Percentiles rank a stretch among this genome's conserved stretches.
phyloP scores from a whole-genome alignment of 148 eudicot species.

The Silene conica region DNA sequence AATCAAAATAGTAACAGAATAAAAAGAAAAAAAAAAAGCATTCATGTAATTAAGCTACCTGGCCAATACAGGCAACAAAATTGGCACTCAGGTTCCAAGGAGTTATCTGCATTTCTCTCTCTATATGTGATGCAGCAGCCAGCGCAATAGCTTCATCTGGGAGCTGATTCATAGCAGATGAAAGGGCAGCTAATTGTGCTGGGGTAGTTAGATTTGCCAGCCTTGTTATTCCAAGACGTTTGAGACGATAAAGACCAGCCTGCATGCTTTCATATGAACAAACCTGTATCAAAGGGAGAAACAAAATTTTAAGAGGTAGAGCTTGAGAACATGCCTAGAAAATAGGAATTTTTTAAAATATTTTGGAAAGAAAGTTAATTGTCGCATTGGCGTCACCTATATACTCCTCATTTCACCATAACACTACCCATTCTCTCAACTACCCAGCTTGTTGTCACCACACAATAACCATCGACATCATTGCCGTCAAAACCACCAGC shows the following conservation, averaged over 20 bases:
- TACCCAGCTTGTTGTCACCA: too few relatives aligned
- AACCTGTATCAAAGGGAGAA: slow-evolving; percentile 38
- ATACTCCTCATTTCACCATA: too few relatives aligned
- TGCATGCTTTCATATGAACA: slow-evolving; percentile 96
- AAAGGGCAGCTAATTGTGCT: slow-evolving; percentile 40
- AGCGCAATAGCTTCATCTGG: slow-evolving; percentile 94
- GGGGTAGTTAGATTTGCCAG: slow-evolving; percentile 63
- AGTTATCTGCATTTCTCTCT: slow-evolving; percentile 94
- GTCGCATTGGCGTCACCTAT: too few relatives aligned
- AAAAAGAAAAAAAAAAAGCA: neutral
- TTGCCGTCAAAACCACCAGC: too few relatives aligned
- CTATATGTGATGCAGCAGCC: slow-evolving; percentile 97
- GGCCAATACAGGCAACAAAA: slow-evolving; percentile 91
- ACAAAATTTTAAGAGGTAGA: neutral
- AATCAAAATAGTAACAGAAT: neutral
- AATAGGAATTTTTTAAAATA: neutral
- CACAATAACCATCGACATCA: too few relatives aligned
- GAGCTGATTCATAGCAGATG: slow-evolving; percentile 93
- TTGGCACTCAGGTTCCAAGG: slow-evolving; percentile 97
- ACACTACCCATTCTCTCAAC: too few relatives aligned
- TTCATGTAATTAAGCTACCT: slow-evolving; percentile 39
- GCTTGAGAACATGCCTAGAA: neutral
- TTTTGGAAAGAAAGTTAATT: too few relatives aligned
- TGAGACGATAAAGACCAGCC: slow-evolving; percentile 85
- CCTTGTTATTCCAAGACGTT: slow-evolving; percentile 78